Evolutionary conservation across 192 early-diverging fungal genomes (phyloP), one percentile per base, ranked within the genome.

Genomic region (Umbelopsis sp.): DNA sequence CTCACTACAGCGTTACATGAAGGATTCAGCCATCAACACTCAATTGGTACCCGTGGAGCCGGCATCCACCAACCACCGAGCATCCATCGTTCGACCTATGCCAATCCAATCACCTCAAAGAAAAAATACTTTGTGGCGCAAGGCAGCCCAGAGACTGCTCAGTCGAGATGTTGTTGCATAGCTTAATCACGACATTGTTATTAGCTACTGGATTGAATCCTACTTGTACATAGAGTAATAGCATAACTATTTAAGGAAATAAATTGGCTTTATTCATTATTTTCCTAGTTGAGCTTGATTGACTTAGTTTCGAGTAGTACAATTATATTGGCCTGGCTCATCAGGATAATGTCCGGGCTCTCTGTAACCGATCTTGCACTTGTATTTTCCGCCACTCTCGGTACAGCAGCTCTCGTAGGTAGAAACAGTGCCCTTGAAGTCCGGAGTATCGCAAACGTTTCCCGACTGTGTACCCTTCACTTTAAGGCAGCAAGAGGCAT

Each of bases 291-390:
- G 4, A 15, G 16, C 18, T 35, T 49, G 18, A 49, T 1, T 20
- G 15, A 49, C 16, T 49, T 12, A 20, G 55, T 15, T 7, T 61
- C 27, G 12, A 18, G 15, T 33, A 35, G 55, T 35, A 12, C 55
- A 61, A 30, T 61, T 61, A 30, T 61, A 61, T 61, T 61, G 27
- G 5, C 33, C 30, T 1, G 25, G 27, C 4, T 33, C 27, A 35
- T 61, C 18, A 7, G 55, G 55, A 27, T 30, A 25, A 61, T 18
- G 16, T 0, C 30, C 55, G 21, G 8, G 10, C 21, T 65, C 37
- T 23, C 71, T 55, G 64, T 72, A 70, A 0, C 76, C 76, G 37
- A 0, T 1, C 71, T 77, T 77, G 76, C 76, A 77, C 64, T 77
- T 77, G 46, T 3, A 27, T 30, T 4, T 22, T 33, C 76, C 76